phyloP scores from a whole-genome alignment of 495 filamentous ascomycete genomes.

The Aspergillus conjunctus region DNA sequence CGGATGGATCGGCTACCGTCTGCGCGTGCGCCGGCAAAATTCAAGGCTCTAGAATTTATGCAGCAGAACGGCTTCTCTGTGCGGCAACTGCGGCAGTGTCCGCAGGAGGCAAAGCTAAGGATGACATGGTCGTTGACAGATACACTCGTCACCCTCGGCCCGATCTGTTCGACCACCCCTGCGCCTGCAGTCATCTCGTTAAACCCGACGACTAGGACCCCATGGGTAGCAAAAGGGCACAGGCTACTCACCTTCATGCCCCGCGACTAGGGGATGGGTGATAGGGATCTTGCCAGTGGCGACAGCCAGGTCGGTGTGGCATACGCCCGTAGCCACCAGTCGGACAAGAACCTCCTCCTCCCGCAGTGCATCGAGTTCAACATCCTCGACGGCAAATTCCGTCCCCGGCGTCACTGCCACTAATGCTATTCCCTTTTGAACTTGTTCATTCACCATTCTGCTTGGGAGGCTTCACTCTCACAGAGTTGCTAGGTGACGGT shows the following conservation, averaged over 20 bases:
- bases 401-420: neutral
- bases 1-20: constrained; percentile 10
- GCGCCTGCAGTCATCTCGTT: too few relatives aligned
- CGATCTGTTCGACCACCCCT: constrained; percentile 43
- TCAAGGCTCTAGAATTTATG: constrained; percentile 15
- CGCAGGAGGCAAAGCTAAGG: constrained; percentile 43
- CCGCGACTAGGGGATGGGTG: constrained; percentile 24
- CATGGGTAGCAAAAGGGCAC: too few relatives aligned
- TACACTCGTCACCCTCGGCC: constrained; percentile 42
- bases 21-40: neutral
- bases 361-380: constrained; percentile 14
- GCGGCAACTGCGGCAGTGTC: constrained; percentile 29
- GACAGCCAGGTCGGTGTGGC: constrained; percentile 42
- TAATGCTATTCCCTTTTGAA: neutral
- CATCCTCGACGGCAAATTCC: constrained; percentile 3
- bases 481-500: too few relatives aligned
- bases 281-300: constrained; percentile 23
- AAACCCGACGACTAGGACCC: too few relatives aligned
- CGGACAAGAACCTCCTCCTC: constrained; percentile 39
- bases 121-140: constrained; percentile 48
- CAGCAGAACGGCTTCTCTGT: constrained; percentile 29
- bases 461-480: neutral
- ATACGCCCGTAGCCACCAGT: constrained; percentile 43
- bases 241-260: constrained; percentile 33
- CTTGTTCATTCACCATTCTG: neutral